Conservation (phyloP, 164 flowering plant species). For the Tinospora cordifolia region DNA sequence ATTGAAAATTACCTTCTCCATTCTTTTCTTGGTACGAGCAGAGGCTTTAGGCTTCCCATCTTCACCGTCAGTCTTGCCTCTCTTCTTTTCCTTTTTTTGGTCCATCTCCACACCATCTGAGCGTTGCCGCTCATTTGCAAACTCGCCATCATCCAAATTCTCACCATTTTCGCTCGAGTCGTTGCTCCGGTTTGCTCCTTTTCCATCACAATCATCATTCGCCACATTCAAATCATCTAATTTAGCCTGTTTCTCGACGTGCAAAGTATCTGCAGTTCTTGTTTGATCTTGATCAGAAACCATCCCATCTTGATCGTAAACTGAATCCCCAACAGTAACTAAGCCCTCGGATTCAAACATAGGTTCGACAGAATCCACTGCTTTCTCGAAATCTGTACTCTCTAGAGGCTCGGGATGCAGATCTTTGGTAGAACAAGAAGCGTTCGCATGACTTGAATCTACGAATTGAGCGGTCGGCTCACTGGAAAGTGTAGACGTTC, state of each 20-base stretch:
- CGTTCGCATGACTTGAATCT: background rate
- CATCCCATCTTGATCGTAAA: slow-evolving; percentile 11
- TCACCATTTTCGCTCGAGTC: slow-evolving; percentile 11
- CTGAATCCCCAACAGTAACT: slow-evolving; percentile 11
- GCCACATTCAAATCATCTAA: slow-evolving; percentile 7
- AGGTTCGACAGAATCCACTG: slow-evolving; percentile 6
- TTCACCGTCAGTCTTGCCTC: slow-evolving; percentile 11
- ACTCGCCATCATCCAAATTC: slow-evolving; percentile 8
- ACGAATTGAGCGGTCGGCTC: slow-evolving; percentile 2
- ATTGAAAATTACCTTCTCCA: slow-evolving; percentile 41
- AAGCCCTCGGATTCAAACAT: slow-evolving; percentile 12
- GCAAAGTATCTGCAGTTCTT: slow-evolving; percentile 24
- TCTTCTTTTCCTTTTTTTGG: slow-evolving; percentile 29
- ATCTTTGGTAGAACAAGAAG: background rate
- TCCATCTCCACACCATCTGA: slow-evolving; percentile 21
- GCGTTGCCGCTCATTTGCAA: slow-evolving; percentile 14
- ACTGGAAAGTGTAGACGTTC: slow-evolving; percentile 19
- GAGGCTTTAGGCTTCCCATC: slow-evolving; percentile 22
- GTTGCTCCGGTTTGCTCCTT: slow-evolving; percentile 9
- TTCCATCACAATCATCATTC: slow-evolving; percentile 18
- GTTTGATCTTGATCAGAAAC: slow-evolving; percentile 12
- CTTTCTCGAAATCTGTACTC: background rate
- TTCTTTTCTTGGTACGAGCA: slow-evolving; percentile 26
- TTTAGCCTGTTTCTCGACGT: slow-evolving; percentile 12
- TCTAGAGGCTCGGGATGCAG: background rate